Evolutionary conservation across 306 rosid species (phyloP).

Genomic region (Cucurbita maxima): DNA sequence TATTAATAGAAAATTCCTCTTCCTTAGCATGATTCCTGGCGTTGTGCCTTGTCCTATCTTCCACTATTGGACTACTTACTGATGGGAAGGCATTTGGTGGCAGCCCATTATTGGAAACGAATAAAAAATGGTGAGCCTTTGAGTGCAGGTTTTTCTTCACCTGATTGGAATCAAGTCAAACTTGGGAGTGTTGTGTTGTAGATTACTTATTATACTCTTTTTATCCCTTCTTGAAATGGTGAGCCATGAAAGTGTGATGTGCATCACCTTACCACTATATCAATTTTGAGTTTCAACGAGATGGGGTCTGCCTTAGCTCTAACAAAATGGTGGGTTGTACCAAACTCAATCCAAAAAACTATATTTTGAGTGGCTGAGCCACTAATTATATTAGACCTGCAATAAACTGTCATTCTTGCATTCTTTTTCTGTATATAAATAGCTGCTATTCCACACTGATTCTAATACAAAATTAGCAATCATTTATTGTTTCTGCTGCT

Average conservation of each 20-base stretch:
- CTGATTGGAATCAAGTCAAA: neutral
- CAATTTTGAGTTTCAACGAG: neutral
- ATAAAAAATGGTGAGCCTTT: neutral
- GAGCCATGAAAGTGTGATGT: conserved; percentile 3
- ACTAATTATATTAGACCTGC: conserved; percentile 12
- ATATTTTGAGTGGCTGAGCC: conserved; percentile 37
- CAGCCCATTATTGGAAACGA: neutral
- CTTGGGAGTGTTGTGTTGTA: neutral
- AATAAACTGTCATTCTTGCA: neutral
- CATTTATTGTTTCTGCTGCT: neutral
- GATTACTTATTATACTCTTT: neutral
- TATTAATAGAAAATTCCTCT: neutral
- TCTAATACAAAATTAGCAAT: neutral
- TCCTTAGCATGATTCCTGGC: neutral
- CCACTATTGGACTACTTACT: neutral
- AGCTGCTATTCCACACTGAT: neutral
- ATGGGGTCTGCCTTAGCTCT: conserved; percentile 4
- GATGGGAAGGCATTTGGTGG: conserved; percentile 2
- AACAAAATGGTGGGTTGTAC: conserved; percentile 21
- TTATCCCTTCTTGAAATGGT: neutral
- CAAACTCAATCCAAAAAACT: conserved; percentile 25
- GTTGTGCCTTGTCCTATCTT: neutral
- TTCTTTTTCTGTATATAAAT: neutral
- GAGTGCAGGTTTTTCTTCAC: neutral
- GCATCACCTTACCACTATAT: conserved; percentile 33